Conservation (phyloP, 2,329 filamentous ascomycete species). For the Fonsecaea monophora region DNA sequence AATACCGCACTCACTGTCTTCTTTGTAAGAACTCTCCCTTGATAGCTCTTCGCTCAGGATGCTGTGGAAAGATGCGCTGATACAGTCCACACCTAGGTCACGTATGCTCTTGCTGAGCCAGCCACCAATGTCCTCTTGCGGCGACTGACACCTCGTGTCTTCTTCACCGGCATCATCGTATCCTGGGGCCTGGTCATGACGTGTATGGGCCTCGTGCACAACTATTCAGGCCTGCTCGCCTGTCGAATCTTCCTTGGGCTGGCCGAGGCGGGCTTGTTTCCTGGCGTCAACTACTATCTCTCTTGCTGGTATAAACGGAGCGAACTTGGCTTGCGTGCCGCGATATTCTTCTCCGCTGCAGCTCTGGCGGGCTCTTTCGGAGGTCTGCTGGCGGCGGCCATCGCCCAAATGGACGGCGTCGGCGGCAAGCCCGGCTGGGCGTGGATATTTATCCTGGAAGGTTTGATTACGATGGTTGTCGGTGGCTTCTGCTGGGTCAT, state of each 20-base stretch:
- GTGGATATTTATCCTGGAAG: slow-evolving; percentile 51
- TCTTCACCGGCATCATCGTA: slow-evolving; percentile 79
- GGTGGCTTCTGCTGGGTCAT: slow-evolving; percentile 54
- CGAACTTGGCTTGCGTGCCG: slow-evolving; percentile 65
- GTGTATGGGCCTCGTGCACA: slow-evolving; percentile 42
- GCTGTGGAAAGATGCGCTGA: neutral
- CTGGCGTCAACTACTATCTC: slow-evolving; percentile 51
- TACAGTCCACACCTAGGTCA: slow-evolving; percentile 68
- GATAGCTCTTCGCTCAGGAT: neutral
- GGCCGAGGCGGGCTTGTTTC: slow-evolving; percentile 60
- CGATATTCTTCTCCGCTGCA: slow-evolving; percentile 61
- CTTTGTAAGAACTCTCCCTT: slow-evolving; percentile 45
- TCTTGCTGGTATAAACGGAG: slow-evolving; percentile 65
- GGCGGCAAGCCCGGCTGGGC: slow-evolving; percentile 52
- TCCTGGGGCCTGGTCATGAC: slow-evolving; percentile 58
- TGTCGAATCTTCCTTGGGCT: slow-evolving; percentile 58
- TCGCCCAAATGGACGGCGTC: slow-evolving; percentile 51
- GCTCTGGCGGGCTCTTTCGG: slow-evolving; percentile 63
- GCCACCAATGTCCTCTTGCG: slow-evolving; percentile 83
- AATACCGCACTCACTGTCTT: slow-evolving; percentile 69
- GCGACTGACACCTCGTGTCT: slow-evolving; percentile 74
- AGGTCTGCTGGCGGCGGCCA: slow-evolving; percentile 62
- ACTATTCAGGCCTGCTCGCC: slow-evolving; percentile 53
- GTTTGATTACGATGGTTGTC: slow-evolving; percentile 43
- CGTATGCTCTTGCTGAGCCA: slow-evolving; percentile 77